Conservation (phyloP, 1,284 basidiomycete species). For the Leccinum pseudoinsigne region DNA sequence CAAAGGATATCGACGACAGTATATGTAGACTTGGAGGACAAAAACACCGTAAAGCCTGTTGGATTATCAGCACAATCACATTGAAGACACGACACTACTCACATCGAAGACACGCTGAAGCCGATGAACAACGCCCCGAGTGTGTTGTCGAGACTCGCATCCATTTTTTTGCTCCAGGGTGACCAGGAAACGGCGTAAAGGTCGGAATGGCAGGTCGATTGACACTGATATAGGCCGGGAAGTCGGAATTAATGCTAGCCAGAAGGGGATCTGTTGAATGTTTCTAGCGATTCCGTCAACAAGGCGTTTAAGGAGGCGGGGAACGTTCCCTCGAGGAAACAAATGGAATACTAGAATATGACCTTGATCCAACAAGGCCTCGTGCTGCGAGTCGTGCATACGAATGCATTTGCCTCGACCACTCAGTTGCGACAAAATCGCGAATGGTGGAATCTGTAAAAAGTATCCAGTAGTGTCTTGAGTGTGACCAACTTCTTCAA, state of each 20-base stretch:
- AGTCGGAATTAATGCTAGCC: slow-evolving; percentile 10
- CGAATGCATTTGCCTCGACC: background rate
- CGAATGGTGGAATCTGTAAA: background rate
- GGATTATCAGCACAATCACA: slow-evolving; percentile 1
- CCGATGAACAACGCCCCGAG: slow-evolving; percentile 61
- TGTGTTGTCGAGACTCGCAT: slow-evolving; percentile 44
- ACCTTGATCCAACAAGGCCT: background rate
- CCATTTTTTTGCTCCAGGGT: slow-evolving; percentile 18
- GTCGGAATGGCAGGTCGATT: background rate
- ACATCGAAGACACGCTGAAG: slow-evolving; percentile 48
- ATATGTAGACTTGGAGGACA: slow-evolving; percentile 52
- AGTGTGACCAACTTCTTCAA: background rate
- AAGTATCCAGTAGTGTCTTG: background rate
- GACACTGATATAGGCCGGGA: slow-evolving; percentile 14
- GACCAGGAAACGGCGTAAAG: background rate
- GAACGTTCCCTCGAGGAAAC: background rate
- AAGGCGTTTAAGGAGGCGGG: background rate
- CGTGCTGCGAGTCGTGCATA: background rate
- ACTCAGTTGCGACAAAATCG: background rate
- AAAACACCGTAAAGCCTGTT: slow-evolving; percentile 50
- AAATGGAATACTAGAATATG: background rate
- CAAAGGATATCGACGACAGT: slow-evolving; percentile 53
- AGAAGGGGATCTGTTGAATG: slow-evolving; percentile 6
- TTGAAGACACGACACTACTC: slow-evolving; percentile 29
- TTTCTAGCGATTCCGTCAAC: slow-evolving; percentile 3